Base-by-base conservation (phyloP, 2,329 filamentous ascomycete genomes). In the Chaetomiaceae sp. region DNA sequence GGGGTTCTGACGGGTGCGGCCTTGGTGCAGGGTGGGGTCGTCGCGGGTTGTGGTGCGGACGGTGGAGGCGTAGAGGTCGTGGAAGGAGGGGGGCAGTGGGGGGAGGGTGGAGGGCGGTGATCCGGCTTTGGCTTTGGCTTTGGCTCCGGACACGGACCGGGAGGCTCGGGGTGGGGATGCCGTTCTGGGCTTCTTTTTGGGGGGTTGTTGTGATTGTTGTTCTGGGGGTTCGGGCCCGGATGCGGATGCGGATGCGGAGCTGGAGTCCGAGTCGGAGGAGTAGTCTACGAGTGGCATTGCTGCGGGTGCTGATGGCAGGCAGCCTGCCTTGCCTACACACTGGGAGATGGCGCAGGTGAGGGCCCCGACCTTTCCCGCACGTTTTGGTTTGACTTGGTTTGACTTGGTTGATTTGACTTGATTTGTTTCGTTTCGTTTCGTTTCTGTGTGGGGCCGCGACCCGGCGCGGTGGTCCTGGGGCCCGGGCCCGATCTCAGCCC, bases 61-160 rank as follows among this genome's bases (percentile, higher is more conserved):
- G 36, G 85, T 88, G 10, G 88, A 86, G 25, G 91, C 87, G 71
- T 99, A 97, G 50, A 97, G 78, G 68, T 96, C 88, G 68, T 90
- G 88, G 69, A 99, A 97, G 51, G 81, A 74, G 11, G 83, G 70
- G 8, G 91, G 92, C 20, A 96, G 77, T 23, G 3, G 21, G 11
- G 25, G 25, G n/a, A 23, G 37, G 5, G 9, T 5, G 8, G 20
- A 11, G 21, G 20, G 29, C 36, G 14, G 43, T 27, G 25, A 37
- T 37, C 30, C 42, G 27, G 30, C 10, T 52, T 27, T 11, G 40
- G 49, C 5, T 14, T 9, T 14, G 23, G 30, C n/a, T 7, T 18
- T 4, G 53, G 20, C 13, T 11, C 27, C 33, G 51, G 33, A 13
- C 43, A 41, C 44, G 51, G 54, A 23, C 25, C 44, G n/a, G 43